Base-by-base conservation (phyloP, 768 basidiomycete species). In the Saitozyma podzolica region DNA sequence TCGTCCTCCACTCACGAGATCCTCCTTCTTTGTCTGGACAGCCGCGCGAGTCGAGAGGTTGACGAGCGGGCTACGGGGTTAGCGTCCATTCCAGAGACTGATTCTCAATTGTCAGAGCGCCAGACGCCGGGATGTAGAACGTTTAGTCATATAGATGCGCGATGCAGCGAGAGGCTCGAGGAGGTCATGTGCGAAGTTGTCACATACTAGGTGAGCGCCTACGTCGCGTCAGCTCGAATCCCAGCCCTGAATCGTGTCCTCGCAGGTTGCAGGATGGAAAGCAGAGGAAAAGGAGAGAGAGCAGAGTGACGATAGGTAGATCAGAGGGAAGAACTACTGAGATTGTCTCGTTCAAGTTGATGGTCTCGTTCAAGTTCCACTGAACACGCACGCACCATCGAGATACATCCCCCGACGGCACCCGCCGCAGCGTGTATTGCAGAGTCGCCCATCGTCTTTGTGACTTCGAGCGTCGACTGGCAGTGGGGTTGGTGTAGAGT, bases 21-120 rank as follows among this genome's bases (percentile, higher is more conserved):
- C 81, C 66, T 89, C 85, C 52, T 84, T 87, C 81, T 88, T 90
- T 0, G 89, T 88, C 68, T 91, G 88, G 5, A 98, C 91, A 8
- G 94, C 95, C 3, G 92, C 91, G 54, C 94, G 86, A 1, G 95
- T 98, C 8, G 91, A 94, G 48, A 98, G 81, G 77, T 92, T 89
- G 63, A 96, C 87, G 42, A 99, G 84, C 8, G 96, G 96, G 75
- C 92, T 96, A 61, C 50, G 49, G 61, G 42, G 42, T 47, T 29
- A 63, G 40, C 39, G 39, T 20, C 17, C 29, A 40, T 43, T 6
- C n/a, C 9, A 17, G 4, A 9, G 10, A 40, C 29, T 2, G 13
- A 39, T 9, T 45, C 17, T 17, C 14, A 14, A 6, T 6, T 48
- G 47, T 3, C 14, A 3, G 14, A 17, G 19, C 2, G 47, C 6